phyloP scores from a whole-genome alignment of 129 eudicot genomes.

The Chrysanthemum seticuspe region DNA sequence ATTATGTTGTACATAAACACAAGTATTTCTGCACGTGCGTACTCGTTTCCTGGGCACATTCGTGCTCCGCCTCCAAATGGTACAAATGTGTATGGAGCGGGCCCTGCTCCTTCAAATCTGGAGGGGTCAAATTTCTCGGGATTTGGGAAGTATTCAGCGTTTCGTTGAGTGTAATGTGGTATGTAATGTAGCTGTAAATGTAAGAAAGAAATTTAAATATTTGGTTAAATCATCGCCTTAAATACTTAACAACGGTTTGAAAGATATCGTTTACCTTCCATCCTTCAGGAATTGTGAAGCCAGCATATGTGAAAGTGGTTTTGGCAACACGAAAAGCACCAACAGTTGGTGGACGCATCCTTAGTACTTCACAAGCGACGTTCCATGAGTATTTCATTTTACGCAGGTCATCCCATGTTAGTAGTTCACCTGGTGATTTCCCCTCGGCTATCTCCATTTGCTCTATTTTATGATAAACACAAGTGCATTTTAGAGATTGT shows the following conservation, averaged over 20 bases:
- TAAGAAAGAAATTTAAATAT: not conserved
- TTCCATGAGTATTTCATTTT: constrained; percentile 47
- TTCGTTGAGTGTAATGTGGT: constrained; percentile 44
- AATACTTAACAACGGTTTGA: not conserved
- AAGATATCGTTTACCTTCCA: constrained; percentile 35
- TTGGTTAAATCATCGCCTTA: not conserved
- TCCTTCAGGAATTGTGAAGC: constrained; percentile 40
- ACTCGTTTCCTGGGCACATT: constrained; percentile 44
- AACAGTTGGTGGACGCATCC: constrained; percentile 42
- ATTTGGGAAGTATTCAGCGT: constrained; percentile 37
- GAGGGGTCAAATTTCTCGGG: constrained; percentile 44
- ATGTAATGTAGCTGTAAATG: constrained; percentile 36
- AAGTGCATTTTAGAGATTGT: not conserved
- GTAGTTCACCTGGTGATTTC: constrained; percentile 22
- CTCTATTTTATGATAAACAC: constrained; percentile 25
- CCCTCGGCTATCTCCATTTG: constrained; percentile 37
- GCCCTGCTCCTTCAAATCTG: constrained; percentile 40
- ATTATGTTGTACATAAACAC: constrained; percentile 42
- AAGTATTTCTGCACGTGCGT: constrained; percentile 38
- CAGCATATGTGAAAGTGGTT: constrained; percentile 32
- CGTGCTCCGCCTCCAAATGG: constrained; percentile 45
- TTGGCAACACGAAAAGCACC: constrained; percentile 43
- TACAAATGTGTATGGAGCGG: constrained; percentile 43
- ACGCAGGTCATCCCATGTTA: constrained; percentile 37
- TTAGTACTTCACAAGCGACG: constrained; percentile 40